These are phyloP conservation scores for Angomonas desouzai DNA, from an alignment of 208 protist genomes.

Conservation along the genomic window DNA sequence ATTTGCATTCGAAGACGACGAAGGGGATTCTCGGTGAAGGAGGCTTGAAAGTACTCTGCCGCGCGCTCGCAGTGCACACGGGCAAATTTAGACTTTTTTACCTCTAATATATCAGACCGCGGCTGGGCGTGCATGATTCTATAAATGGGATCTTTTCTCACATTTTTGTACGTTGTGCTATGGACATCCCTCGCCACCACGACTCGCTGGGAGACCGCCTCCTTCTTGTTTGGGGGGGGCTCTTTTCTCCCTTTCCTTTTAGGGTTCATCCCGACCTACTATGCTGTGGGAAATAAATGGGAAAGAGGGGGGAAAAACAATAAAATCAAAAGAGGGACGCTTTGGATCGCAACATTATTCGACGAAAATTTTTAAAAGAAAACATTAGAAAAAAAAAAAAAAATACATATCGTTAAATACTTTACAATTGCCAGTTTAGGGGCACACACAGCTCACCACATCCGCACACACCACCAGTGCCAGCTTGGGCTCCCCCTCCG, in stretches of 20 bases:
- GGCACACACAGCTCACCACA: neutral
- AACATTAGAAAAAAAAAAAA: neutral
- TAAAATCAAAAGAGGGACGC: neutral
- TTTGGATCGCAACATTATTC: neutral
- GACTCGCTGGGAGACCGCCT: neutral
- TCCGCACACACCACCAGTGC: neutral
- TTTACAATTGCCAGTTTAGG: neutral
- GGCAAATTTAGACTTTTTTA: constrained; percentile 72
- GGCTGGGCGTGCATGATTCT: constrained; percentile 79
- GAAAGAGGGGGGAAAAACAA: constrained; percentile 5
- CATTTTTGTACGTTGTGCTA: neutral
- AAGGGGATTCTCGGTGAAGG: constrained; percentile 74
- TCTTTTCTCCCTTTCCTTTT: neutral
- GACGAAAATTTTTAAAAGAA: neutral
- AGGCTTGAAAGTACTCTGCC: constrained; percentile 63
- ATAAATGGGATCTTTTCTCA: constrained; percentile 67
- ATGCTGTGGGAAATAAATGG: neutral
- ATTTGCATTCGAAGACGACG: constrained; percentile 77
- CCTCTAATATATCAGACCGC: constrained; percentile 79
- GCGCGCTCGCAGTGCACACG: constrained; percentile 64
- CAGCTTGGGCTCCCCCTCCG: constrained; percentile 3
- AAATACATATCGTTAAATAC: neutral
- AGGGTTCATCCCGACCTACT: neutral
- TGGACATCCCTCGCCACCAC: neutral
- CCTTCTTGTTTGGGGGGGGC: neutral